Evolutionary conservation across 2,329 filamentous ascomycete genomes (phyloP), one percentile per base, ranked within the genome.

Genomic region (Ramichloridium luteum): DNA sequence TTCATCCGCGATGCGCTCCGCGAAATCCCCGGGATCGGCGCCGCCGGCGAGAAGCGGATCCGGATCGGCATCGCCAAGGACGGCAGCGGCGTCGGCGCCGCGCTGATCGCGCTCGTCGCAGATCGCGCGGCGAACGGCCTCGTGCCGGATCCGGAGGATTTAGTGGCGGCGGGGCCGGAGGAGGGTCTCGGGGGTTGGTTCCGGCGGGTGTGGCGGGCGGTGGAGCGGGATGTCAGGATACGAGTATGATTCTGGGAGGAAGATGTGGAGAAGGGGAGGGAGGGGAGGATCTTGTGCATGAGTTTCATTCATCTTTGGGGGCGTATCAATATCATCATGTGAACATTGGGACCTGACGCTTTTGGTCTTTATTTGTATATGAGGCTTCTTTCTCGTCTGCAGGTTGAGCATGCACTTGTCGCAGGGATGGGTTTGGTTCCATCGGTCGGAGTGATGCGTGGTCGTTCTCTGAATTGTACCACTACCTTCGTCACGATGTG

Each of bases 61-160:
- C 72, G 84, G 35, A 94, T 98, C 50, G 90, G 88, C 13, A 90
- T 96, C 50, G 90, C 90, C 40, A 94, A 93, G 67, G 90, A 98
- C 55, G 90, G 90, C 28, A 90, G 81, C 42, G 90, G 84, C 41
- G 82, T 93, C n/a, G 90, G 90, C 32, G 90, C 90, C 3, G 90
- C 90, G 25, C 63, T 98, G 47, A 96, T 96, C 59, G 90, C 90
- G 31, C 70, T 94, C 30, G 81, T 94, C 16, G 88, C 88, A 1
- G 80, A 80, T 2, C 64, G 68, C 50, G 74, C 46, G 10, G 37
- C 44, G 38, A 53, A 50, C 37, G 45, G 49, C 8, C 20, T 23
- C n/a, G 20, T n/a, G 20, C n/a, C 20, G 20, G n/a, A 23, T 8
- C 8, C 20, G 8, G 20, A 8, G 20, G 8, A 8, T n/a, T 23